Conservation (phyloP, 2,329 filamentous ascomycete species). For the Claviceps sp. region DNA sequence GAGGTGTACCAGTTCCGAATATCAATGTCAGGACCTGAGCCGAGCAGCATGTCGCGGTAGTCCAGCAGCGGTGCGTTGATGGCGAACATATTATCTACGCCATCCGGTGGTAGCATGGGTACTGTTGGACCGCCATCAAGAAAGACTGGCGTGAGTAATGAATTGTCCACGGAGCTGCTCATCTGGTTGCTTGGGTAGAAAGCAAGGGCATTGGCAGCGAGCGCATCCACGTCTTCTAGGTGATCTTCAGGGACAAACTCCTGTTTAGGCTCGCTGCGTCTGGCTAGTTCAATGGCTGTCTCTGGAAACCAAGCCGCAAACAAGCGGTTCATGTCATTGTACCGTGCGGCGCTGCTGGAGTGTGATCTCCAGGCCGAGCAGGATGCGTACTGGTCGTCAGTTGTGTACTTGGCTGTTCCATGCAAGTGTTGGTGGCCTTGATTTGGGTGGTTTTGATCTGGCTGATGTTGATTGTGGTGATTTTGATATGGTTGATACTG, state of each 20-base stretch:
- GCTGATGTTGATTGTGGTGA: too few relatives aligned
- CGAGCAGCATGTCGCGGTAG: background rate
- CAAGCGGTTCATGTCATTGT: background rate
- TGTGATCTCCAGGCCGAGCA: background rate
- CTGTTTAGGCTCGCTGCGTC: too few relatives aligned
- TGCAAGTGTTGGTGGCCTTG: background rate
- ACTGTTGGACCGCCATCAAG: background rate
- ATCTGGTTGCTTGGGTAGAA: too few relatives aligned
- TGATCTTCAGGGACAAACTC: background rate
- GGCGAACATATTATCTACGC: background rate
- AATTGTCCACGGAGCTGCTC: background rate
- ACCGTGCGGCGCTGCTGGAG: background rate
- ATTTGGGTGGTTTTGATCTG: too few relatives aligned
- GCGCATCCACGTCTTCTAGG: background rate
- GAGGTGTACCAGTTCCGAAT: background rate
- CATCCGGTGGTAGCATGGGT: background rate
- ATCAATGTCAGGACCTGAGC: background rate
- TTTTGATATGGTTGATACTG: too few relatives aligned
- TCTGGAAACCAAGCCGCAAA: background rate
- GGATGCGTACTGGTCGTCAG: background rate
- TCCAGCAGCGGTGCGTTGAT: background rate
- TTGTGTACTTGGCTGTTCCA: background rate
- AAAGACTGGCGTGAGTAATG: background rate
- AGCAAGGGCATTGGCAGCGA: background rate
- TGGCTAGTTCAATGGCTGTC: background rate